These are phyloP conservation scores for Zea mays DNA, from an alignment of 176 grass and related monocot species.

Conservation along the genomic window Zm-B73-REFERENCE-NAM-5.0 NC_050102.1:174912501-174913000, in stretches of 20 bases:
- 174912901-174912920: conserved; percentile 7
- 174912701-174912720: conserved; percentile 15
- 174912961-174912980: conserved; percentile 31
- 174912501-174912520: neutral
- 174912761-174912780: neutral
- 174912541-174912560: conserved; percentile 13
- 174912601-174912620: neutral
- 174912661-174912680: neutral
- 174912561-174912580: conserved; percentile 26
- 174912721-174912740: neutral
- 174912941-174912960: conserved; percentile 25
- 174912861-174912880: neutral
- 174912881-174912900: neutral
- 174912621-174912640: conserved; percentile 5
- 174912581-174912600: conserved; percentile 20
- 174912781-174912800: conserved; percentile 27
- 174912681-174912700: conserved; percentile 11
- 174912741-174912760: neutral
- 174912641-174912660: neutral
- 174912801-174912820: conserved; percentile 38
- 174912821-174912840: conserved; percentile 47
- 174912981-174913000: conserved; percentile 9
- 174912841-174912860: conserved; percentile 32
- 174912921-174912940: conserved; percentile 7
- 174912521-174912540: neutral